Percentiles rank a stretch among this genome's conserved stretches.
Evolutionary conservation across 805 yeast genomes (phyloP).

Genomic region (Wilhelminamyces savonicus): DNA sequence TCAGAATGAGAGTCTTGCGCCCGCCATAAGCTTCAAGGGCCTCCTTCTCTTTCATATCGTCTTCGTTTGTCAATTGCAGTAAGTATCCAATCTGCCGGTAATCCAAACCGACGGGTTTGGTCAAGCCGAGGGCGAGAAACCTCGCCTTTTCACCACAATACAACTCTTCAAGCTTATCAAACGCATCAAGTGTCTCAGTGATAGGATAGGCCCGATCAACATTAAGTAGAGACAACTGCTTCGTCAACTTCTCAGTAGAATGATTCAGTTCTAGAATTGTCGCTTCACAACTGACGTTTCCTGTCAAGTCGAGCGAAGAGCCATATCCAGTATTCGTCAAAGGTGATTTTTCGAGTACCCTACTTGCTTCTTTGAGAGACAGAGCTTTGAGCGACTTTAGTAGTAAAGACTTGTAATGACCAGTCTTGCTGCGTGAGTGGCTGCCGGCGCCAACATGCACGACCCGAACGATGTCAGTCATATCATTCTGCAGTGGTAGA

Average conservation of each 20-base stretch:
- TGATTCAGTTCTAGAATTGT: conserved; percentile 19
- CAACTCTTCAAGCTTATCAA: conserved; percentile 14
- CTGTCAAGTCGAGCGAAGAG: conserved; percentile 33
- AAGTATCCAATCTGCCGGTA: not conserved
- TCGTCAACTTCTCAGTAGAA: conserved; percentile 2
- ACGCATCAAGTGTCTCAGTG: conserved; percentile 15
- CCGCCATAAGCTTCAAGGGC: not conserved
- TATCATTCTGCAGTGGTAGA: no score
- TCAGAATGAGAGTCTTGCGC: conserved; percentile 6
- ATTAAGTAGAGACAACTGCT: conserved; percentile 10
- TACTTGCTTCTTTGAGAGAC: conserved; percentile 9
- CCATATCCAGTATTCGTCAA: conserved; percentile 49
- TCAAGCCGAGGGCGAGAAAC: conserved; percentile 19
- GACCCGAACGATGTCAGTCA: conserved; percentile 9
- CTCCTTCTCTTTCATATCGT: not conserved
- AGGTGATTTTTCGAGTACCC: conserved; percentile 27
- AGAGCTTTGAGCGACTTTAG: conserved; percentile 16
- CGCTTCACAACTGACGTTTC: conserved; percentile 41
- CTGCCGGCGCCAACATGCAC: conserved; percentile 51
- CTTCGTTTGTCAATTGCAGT: not conserved
- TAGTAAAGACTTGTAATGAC: conserved; percentile 22
- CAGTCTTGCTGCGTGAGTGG: conserved; percentile 19
- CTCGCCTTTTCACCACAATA: conserved; percentile 9
- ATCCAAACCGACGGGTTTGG: conserved; percentile 25
- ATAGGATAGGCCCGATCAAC: conserved; percentile 22